Evolutionary conservation across 169 alveolate species (phyloP).

Genomic region (Eimeria acervulina): DNA sequence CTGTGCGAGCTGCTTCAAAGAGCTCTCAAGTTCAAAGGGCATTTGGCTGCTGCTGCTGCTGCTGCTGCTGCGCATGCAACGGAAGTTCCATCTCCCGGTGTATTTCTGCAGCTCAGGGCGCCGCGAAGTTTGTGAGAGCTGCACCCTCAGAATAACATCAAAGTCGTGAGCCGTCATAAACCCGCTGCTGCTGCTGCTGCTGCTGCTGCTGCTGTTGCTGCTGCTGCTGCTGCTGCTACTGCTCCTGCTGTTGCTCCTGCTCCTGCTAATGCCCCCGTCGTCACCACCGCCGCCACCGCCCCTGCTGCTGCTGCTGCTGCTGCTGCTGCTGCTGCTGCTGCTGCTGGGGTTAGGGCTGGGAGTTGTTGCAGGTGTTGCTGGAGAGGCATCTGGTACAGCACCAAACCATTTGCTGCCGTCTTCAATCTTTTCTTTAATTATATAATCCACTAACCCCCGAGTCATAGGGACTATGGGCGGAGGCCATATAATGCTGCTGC

Average conservation of each 20-base stretch:
- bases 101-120: conserved; percentile 75
- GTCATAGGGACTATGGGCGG: conserved; percentile 46
- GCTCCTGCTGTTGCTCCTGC: no score
- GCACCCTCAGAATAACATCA: conserved; percentile 59
- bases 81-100: conserved; percentile 74
- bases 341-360: neutral
- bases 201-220: conserved; percentile 42
- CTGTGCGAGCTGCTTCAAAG: neutral
- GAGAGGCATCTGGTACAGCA: neutral
- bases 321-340: conserved; percentile 44
- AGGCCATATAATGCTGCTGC: conserved; percentile 1
- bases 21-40: neutral
- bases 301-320: conserved; percentile 53
- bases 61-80: neutral
- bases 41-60: conserved; percentile 10
- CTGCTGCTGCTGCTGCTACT: neutral
- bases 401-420: conserved; percentile 35
- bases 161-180: conserved; percentile 77
- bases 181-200: conserved; percentile 55
- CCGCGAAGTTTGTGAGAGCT: conserved; percentile 67
- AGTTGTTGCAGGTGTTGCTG: neutral
- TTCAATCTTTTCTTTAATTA: neutral
- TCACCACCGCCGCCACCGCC: no score
- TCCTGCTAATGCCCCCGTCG: no score
- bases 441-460: neutral